Conservation (phyloP, 306 rosid species). For the Quercus ilex region DNA sequence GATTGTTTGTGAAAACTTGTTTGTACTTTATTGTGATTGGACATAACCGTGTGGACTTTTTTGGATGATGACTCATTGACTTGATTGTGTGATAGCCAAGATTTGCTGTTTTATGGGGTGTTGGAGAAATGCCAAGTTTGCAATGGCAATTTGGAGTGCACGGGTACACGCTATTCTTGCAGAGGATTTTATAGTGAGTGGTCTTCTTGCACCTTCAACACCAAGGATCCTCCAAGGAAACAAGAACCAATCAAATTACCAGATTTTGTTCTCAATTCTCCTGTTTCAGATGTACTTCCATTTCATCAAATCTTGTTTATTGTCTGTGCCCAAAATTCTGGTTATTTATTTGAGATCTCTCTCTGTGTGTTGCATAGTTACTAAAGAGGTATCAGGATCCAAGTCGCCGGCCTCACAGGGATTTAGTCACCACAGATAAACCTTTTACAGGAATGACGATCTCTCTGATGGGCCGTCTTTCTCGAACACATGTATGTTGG, state of each 20-base stretch:
- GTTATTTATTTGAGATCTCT: not conserved
- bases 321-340: not conserved
- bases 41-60: not conserved
- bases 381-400: constrained; percentile 65
- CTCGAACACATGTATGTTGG: constrained; percentile 58
- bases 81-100: constrained; percentile 50
- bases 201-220: constrained; percentile 68
- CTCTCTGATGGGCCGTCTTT: constrained; percentile 79
- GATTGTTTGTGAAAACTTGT: not conserved
- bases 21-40: not conserved
- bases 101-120: constrained; percentile 67
- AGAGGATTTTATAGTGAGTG: constrained; percentile 72
- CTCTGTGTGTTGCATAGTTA: constrained; percentile 35
- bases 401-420: constrained; percentile 39
- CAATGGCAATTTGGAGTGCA: constrained; percentile 65
- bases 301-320: not conserved
- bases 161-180: constrained; percentile 54
- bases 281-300: constrained; percentile 49
- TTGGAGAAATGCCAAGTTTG: constrained; percentile 67
- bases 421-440: constrained; percentile 46
- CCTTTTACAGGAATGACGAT: constrained; percentile 73
- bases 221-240: constrained; percentile 75
- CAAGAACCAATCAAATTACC: constrained; percentile 49
- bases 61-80: not conserved
- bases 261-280: constrained; percentile 56